Base-by-base conservation (phyloP, 306 rosid genomes). In the Fagus crenata region DNA sequence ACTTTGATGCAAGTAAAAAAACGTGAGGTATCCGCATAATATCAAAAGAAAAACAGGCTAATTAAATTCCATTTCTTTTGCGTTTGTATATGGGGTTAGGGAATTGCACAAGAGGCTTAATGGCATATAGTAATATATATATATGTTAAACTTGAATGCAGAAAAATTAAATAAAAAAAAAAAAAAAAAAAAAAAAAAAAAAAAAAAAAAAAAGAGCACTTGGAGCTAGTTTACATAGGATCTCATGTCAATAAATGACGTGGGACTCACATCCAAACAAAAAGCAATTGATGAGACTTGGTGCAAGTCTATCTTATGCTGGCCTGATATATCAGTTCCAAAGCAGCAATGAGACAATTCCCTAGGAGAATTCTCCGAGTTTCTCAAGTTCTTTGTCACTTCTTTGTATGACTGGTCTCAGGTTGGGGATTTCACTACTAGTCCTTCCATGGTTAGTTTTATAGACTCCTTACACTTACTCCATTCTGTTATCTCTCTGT, bases 201-300 rank as follows among this genome's bases (percentile, higher is more conserved):
- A 22, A 22, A 22, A 22, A 22, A 22, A 22, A 22, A 68, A 56
- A 43, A 17, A 61, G 51, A 59, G 51, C 11, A 49, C 40, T 36
- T 71, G 33, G 67, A 49, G 51, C 6, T 59, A 28, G 9, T 15
- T 51, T 18, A 37, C 43, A 69, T 11, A 46, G 65, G 33, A 70
- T 22, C 49, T 37, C 64, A 63, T 31, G 63, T 43, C 37, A 60
- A 70, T 7, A 60, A n/a, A 51, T 60, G 60, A 28, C 35, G 40
- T 8, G 6, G 13, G 53, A 22, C 31, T 67, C 49, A 65, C 37
- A 73, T 64, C 53, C 64, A 37, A 70, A 65, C 58, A 2, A 14
- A 40, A 49, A 74, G 53, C 76, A 68, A 58, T 76, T 42, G 54
- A 67, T 39, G 49, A 22, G 28, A 40, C 11, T 46, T 35, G 33